Percentiles rank a stretch among this genome's conserved stretches.
Evolutionary conservation across 108 stramenopile genomes (phyloP).

Genomic region (Discostella pseudostelligera): DNA sequence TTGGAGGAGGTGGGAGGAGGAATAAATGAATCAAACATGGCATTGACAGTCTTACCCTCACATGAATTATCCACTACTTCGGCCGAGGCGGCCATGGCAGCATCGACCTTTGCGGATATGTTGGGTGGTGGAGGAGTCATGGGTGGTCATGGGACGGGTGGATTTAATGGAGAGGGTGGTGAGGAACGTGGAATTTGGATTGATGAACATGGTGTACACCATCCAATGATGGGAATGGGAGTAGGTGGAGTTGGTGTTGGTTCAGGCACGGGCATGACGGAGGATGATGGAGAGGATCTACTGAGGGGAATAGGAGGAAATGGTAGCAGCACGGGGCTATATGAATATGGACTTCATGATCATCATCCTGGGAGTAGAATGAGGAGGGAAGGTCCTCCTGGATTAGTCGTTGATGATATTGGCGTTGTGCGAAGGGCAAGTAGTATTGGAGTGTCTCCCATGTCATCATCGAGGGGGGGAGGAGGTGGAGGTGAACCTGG

Average conservation of each 20-base stretch:
- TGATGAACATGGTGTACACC: no score
- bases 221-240: neutral
- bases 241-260: neutral
- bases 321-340: neutral
- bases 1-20: no score
- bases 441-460: neutral
- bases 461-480: neutral
- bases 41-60: conserved; percentile 41
- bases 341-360: neutral
- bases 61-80: conserved; percentile 44
- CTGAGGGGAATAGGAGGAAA: neutral
- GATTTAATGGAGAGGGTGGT: neutral
- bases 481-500: neutral
- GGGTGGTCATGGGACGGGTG: neutral
- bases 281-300: neutral
- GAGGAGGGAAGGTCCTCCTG: conserved; percentile 17
- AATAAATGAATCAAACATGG: conserved; percentile 9
- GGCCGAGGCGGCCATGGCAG: conserved; percentile 40
- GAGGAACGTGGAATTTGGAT: no score
- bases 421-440: conserved; percentile 27
- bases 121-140: neutral
- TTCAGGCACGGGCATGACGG: conserved; percentile 15
- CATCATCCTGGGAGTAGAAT: neutral
- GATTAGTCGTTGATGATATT: conserved; percentile 32
- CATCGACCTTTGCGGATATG: conserved; percentile 37